These are phyloP conservation scores for Kluyveromyces siamensis DNA, from an alignment of 805 yeast genomes.

Conservation along the genomic window DNA sequence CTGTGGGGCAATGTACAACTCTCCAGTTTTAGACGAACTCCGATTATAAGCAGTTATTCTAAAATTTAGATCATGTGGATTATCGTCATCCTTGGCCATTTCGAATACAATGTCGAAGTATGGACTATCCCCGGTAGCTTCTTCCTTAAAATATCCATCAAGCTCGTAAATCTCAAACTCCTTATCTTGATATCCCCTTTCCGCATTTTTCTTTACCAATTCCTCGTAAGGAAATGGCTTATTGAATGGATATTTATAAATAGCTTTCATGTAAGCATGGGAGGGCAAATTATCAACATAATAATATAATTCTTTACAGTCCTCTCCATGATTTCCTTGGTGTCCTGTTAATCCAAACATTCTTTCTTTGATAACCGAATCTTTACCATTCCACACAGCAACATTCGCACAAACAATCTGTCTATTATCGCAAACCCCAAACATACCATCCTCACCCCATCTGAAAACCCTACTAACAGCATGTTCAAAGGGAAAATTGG, in stretches of 20 bases:
- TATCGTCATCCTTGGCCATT: slow-evolving; percentile 77
- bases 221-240: slow-evolving; percentile 70
- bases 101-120: slow-evolving; percentile 87
- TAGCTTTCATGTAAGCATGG: slow-evolving; percentile 83
- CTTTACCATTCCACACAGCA: slow-evolving; percentile 89
- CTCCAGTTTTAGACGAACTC: slow-evolving; percentile 67
- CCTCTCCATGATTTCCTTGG: slow-evolving; percentile 95
- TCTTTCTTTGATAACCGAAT: slow-evolving; percentile 75
- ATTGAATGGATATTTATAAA: slow-evolving; percentile 86
- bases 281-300: slow-evolving; percentile 89
- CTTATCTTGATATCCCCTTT: slow-evolving; percentile 53
- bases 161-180: slow-evolving; percentile 86
- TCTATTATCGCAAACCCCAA: slow-evolving; percentile 80
- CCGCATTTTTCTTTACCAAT: slow-evolving; percentile 56
- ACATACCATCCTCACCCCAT: slow-evolving; percentile 95
- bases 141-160: slow-evolving; percentile 48
- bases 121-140: slow-evolving; percentile 43
- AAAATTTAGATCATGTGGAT: slow-evolving; percentile 72
- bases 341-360: slow-evolving; percentile 84
- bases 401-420: slow-evolving; percentile 68
- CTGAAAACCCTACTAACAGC: slow-evolving; percentile 73
- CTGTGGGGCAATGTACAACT: slow-evolving; percentile 80
- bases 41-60: slow-evolving; percentile 84
- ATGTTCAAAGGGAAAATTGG: slow-evolving; percentile 76
- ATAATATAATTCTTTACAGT: slow-evolving; percentile 77